Conservation (phyloP, 306 rosid genomes). For the Dalbergia cultrata region DNA sequence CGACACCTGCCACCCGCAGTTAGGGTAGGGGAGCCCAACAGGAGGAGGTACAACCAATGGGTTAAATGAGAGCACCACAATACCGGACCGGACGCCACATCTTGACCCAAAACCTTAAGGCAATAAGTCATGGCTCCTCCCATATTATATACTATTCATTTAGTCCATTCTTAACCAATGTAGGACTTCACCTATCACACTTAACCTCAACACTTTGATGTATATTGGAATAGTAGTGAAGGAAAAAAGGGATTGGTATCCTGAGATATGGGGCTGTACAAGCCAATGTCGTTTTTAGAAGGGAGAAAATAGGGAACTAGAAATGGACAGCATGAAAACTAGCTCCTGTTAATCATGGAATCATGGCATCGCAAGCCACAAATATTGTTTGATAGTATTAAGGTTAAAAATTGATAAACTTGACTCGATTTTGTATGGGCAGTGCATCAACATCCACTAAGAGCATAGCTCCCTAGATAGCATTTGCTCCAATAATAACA, state of each 20-base stretch:
- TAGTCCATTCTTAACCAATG: no score
- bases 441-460: slow-evolving; percentile 45
- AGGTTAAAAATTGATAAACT: slow-evolving; percentile 1
- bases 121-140: no score
- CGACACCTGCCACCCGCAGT: no score
- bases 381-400: not conserved
- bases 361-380: slow-evolving; percentile 41
- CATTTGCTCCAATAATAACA: slow-evolving; percentile 14
- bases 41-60: no score
- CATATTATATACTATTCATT: no score
- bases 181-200: no score
- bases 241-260: slow-evolving; percentile 27
- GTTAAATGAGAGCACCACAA: no score
- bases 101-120: no score
- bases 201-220: no score
- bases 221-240: slow-evolving; percentile 25
- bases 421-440: slow-evolving; percentile 39
- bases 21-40: no score
- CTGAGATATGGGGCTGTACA: slow-evolving; percentile 45
- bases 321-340: slow-evolving; percentile 51
- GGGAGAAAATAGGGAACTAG: slow-evolving; percentile 47
- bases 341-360: slow-evolving; percentile 44
- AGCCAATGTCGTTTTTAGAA: slow-evolving; percentile 48
- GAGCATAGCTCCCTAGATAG: slow-evolving; percentile 28
- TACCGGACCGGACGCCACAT: no score